Base-by-base conservation (phyloP, 2,329 filamentous ascomycete species). In the Colletotrichum viniferum region DNA sequence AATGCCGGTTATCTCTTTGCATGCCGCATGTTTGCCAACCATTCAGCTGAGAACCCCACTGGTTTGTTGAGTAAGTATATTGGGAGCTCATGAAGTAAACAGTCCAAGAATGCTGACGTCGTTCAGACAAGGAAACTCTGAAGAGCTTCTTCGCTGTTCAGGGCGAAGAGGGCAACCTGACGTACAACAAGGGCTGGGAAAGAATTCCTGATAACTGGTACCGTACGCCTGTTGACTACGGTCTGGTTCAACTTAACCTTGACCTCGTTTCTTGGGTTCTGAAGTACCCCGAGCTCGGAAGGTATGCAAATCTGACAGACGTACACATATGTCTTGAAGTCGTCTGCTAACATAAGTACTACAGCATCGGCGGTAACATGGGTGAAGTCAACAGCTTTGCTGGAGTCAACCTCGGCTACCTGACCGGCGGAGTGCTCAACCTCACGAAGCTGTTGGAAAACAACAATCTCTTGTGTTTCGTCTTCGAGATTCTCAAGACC, bases 131-230 rank as follows among this genome's bases (percentile, higher is more conserved):
- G 83, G 79, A 84, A 2, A 82, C 82, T 2, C 81, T 90, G 67
- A 85, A 84, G 69, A 85, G 81, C 76, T 90, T 90, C 80, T 90
- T 85, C 76, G 87, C 81, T 13, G 85, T 90, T 16, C 83, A 85
- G 13, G 84, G 85, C 26, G 78, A 82, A 61, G 81, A 83, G 8
- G 84, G 83, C 10, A 82, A 84, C 55, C 78, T 87, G 52, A 83
- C 82, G 5, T 86, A 89, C 77, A 85, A 84, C 10, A 78, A 83
- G 28, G 89, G 89, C n/a, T 85, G 86, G 78, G 88, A 90, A 77
- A 83, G 85, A 5, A 88, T 90, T 56, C 89, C 89, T 0, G 83
- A 86, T 28, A 90, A 90, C 80, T 90, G 88, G 86, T 90, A 87
- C 80, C 73, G 72, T 6, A 70, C 56, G 10, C 84, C 85, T 55